Evolutionary conservation across 306 rosid genomes (phyloP).

Genomic region (Rosa persica): DNA sequence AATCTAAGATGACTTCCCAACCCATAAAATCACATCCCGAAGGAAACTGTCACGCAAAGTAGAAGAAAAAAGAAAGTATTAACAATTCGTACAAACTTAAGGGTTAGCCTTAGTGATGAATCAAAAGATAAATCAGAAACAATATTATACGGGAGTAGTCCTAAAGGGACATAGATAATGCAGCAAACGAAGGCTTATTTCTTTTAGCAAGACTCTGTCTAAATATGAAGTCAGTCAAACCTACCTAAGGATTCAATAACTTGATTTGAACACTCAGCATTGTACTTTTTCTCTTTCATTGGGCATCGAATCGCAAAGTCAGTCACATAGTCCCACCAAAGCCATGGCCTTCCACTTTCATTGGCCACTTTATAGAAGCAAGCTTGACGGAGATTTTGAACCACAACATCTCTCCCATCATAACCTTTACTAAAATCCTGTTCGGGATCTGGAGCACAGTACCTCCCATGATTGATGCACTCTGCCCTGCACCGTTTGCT

Average conservation of each 20-base stretch:
- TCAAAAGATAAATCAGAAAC: neutral
- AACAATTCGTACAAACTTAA: neutral
- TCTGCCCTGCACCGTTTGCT: conserved; percentile 90
- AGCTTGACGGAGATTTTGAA: conserved; percentile 92
- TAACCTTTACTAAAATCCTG: conserved; percentile 88
- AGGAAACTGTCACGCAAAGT: neutral
- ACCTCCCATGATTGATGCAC: conserved; percentile 87
- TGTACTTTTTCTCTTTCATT: conserved; percentile 70
- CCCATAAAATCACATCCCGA: neutral
- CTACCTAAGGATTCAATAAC: conserved; percentile 85
- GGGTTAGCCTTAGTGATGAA: neutral
- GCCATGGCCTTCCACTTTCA: conserved; percentile 95
- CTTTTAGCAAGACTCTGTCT: conserved; percentile 2
- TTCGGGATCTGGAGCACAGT: conserved; percentile 98
- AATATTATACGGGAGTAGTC: neutral
- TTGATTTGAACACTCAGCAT: conserved; percentile 74
- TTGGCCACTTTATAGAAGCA: conserved; percentile 88
- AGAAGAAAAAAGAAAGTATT: neutral
- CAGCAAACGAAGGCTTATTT: neutral
- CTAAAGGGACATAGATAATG: neutral
- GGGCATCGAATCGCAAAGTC: conserved; percentile 96
- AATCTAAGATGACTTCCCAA: neutral
- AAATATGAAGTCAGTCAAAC: conserved; percentile 31
- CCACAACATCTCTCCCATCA: conserved; percentile 92
- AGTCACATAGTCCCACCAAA: conserved; percentile 97